Evolutionary conservation across 1,284 basidiomycete species (phyloP).

Genomic region (Ceratobasidium sp.): DNA sequence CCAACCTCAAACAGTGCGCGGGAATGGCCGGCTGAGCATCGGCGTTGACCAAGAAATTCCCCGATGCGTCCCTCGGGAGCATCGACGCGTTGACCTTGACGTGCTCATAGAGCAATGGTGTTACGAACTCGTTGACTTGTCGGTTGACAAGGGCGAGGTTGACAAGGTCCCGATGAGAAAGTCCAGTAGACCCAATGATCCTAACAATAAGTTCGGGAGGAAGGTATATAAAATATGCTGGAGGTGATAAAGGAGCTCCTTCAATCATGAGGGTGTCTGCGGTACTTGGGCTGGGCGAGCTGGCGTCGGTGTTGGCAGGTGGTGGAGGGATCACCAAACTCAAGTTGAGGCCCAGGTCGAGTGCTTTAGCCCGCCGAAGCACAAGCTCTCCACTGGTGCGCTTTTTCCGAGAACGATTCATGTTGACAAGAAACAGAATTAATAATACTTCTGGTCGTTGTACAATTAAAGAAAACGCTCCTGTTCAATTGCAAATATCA

Average conservation of each 20-base stretch:
- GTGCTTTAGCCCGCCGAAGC: conserved; percentile 14
- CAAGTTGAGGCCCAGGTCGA: conserved; percentile 33
- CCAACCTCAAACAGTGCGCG: conserved; percentile 25
- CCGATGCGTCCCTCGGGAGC: conserved; percentile 31
- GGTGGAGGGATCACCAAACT: conserved; percentile 25
- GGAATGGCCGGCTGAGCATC: conserved; percentile 37
- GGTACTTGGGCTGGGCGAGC: neutral
- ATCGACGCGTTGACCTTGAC: conserved; percentile 22
- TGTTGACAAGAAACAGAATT: conserved; percentile 11
- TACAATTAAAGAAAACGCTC: conserved; percentile 1
- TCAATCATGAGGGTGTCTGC: conserved; percentile 14
- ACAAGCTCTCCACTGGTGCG: conserved; percentile 18
- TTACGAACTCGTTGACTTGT: conserved; percentile 37
- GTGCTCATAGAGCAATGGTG: conserved; percentile 31
- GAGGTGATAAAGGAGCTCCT: conserved; percentile 26
- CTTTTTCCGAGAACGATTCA: conserved; percentile 39
- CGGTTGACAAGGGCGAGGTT: conserved; percentile 35
- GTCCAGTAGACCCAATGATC: conserved; percentile 12
- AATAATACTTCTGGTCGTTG: conserved; percentile 9
- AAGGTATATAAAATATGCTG: conserved; percentile 37
- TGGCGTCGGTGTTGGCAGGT: neutral
- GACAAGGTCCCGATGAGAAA: conserved; percentile 33
- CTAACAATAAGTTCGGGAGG: conserved; percentile 27
- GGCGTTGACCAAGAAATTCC: conserved; percentile 29
- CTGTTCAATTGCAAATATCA: conserved; percentile 23